A percentile compares a stretch with the other conserved stretches of the same genome.
Evolutionary conservation across 2,329 filamentous ascomycete species (phyloP).

Genomic region (Talaromyces sp.): DNA sequence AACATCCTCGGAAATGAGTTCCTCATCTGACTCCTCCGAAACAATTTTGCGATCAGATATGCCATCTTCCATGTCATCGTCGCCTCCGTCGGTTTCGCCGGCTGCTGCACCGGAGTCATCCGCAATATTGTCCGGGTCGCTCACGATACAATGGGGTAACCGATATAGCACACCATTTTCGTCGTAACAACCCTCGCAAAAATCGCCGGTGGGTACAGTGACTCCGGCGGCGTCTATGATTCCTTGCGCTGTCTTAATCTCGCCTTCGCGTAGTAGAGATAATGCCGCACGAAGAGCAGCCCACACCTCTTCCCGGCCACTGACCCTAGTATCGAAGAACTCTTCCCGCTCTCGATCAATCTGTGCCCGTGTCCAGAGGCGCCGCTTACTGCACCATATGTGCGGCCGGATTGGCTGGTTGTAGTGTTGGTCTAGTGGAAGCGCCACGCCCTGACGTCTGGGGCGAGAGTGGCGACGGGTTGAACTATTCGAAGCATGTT

Average conservation of each 20-base stretch:
- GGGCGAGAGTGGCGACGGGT: constrained; percentile 14
- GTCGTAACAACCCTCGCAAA: constrained; percentile 69
- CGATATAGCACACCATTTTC: constrained; percentile 64
- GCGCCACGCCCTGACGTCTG: constrained; percentile 18
- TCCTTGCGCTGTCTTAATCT: constrained; percentile 66
- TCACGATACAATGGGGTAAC: constrained; percentile 63
- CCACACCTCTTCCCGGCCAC: constrained; percentile 75
- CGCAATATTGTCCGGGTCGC: constrained; percentile 58
- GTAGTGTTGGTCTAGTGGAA: constrained; percentile 54
- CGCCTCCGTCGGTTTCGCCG: constrained; percentile 21
- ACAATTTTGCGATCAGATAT: constrained; percentile 30
- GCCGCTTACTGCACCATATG: constrained; percentile 59
- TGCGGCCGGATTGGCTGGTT: constrained; percentile 64
- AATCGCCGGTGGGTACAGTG: constrained; percentile 66
- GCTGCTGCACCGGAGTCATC: constrained; percentile 19
- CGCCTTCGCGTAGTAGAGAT: constrained; percentile 60
- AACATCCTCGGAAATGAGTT: constrained; percentile 32
- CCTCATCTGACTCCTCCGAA: constrained; percentile 38
- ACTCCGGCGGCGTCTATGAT: constrained; percentile 74
- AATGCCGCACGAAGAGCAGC: constrained; percentile 64
- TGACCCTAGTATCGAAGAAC: constrained; percentile 87
- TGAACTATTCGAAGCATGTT: constrained; percentile 14
- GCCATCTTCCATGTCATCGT: constrained; percentile 23
- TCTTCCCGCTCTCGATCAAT: constrained; percentile 68
- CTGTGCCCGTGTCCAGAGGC: constrained; percentile 63